These are phyloP conservation scores for Talaromyces proteolyticus DNA, from an alignment of 495 filamentous ascomycete species.

Conservation along the genomic window DNA sequence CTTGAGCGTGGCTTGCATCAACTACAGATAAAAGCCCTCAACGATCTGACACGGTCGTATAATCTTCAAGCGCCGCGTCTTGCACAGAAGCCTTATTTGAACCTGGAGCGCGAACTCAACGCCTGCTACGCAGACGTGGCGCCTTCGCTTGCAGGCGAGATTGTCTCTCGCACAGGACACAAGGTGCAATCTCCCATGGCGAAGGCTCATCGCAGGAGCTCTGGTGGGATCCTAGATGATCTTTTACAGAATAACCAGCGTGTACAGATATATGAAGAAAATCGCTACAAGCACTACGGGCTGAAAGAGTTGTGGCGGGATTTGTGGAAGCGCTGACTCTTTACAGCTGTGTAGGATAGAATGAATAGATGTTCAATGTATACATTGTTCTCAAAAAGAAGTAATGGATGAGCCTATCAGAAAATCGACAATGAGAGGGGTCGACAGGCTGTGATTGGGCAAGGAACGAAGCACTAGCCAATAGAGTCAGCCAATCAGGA, in stretches of 20 bases:
- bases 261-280: slow-evolving; percentile 63
- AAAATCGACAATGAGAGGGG: too few relatives aligned
- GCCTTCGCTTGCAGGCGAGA: slow-evolving; percentile 63
- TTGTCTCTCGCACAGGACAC: slow-evolving; percentile 55
- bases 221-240: slow-evolving; percentile 16
- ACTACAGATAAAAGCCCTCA: slow-evolving; percentile 74
- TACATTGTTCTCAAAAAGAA: neutral
- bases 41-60: slow-evolving; percentile 77
- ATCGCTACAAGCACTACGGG: slow-evolving; percentile 66
- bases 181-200: slow-evolving; percentile 3
- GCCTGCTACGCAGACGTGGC: slow-evolving; percentile 83
- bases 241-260: slow-evolving; percentile 44
- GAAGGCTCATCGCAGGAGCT: neutral
- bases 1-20: slow-evolving; percentile 73
- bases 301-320: slow-evolving; percentile 86
- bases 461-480: neutral
- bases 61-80: slow-evolving; percentile 90
- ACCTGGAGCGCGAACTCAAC: slow-evolving; percentile 73
- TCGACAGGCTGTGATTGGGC: neutral
- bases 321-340: slow-evolving; percentile 27
- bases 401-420: too few relatives aligned
- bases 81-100: slow-evolving; percentile 91
- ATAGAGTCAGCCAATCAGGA: neutral
- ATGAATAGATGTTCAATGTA: neutral
- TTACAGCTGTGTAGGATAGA: neutral